These are phyloP conservation scores for Ogataea allantospora DNA, from an alignment of 805 yeast species.

Conservation along the genomic window DNA sequence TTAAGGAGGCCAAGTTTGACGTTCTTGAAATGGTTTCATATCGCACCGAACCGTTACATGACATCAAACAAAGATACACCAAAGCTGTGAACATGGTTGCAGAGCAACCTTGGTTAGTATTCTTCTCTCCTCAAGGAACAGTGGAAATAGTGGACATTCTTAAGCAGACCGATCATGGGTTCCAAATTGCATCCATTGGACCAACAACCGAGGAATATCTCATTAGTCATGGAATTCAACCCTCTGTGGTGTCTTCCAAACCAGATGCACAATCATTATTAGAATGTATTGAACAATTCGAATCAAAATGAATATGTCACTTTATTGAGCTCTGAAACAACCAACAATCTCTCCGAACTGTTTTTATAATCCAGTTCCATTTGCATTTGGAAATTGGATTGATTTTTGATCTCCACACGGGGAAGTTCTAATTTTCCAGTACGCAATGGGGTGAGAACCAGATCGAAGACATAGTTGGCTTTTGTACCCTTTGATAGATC, in stretches of 20 bases:
- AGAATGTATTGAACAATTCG: conserved; percentile 35
- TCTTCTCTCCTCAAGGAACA: conserved; percentile 92
- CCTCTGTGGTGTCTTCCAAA: conserved; percentile 62
- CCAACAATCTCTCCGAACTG: conserved; percentile 64
- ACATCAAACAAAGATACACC: conserved; percentile 40
- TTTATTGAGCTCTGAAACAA: conserved; percentile 67
- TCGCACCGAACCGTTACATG: conserved; percentile 53
- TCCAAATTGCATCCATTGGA: conserved; percentile 78
- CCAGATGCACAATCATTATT: conserved; percentile 69
- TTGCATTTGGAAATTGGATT: conserved; percentile 34
- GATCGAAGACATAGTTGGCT: conserved; percentile 27
- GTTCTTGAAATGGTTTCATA: conserved; percentile 67
- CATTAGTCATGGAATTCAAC: conserved; percentile 47
- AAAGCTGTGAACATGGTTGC: conserved; percentile 10
- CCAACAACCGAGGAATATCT: conserved; percentile 83
- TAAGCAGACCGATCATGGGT: conserved; percentile 11
- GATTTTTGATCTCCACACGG: conserved; percentile 44
- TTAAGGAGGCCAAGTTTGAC: conserved; percentile 42
- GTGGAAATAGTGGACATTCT: conserved; percentile 51
- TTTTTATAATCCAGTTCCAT: conserved; percentile 67
- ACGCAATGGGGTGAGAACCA: conserved; percentile 69
- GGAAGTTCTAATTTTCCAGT: conserved; percentile 76
- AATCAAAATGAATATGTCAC: conserved; percentile 58
- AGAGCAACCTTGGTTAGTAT: conserved; percentile 63
- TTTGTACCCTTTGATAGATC: conserved; percentile 17